Conservation (phyloP, 257 asterid species). For the Jaltomata sinuosa region DNA sequence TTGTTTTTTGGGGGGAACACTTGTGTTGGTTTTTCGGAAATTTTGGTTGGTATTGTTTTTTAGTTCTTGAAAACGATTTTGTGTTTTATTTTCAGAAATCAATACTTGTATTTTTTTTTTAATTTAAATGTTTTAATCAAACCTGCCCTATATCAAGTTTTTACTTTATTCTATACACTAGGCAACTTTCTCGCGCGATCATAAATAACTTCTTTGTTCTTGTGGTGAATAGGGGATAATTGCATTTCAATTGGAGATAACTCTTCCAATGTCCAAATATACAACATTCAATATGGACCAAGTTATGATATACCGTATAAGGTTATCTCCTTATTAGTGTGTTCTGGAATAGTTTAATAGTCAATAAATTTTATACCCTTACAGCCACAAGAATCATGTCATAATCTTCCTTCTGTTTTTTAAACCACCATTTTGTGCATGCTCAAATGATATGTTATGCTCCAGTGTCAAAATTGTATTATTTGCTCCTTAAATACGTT, state of each 20-base stretch:
- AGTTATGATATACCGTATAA: slow-evolving; percentile 52
- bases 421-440: no score
- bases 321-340: no score
- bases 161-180: no score
- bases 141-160: no score
- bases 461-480: no score
- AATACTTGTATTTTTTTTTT: no score
- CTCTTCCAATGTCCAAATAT: slow-evolving; percentile 31
- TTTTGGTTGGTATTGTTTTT: background rate
- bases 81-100: background rate
- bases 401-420: background rate
- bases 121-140: no score
- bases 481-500: no score
- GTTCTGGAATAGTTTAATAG: background rate
- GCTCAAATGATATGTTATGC: no score
- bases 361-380: background rate
- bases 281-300: slow-evolving; percentile 42
- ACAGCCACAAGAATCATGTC: background rate
- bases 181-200: no score
- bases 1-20: background rate
- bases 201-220: no score
- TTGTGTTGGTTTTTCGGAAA: background rate
- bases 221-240: slow-evolving; percentile 34
- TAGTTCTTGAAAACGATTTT: background rate
- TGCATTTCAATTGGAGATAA: slow-evolving; percentile 63